A percentile compares a stretch with the other conserved stretches of the same genome.
These are phyloP conservation scores for Microstroma glucosiphilum DNA, from an alignment of 1,284 basidiomycete species.

Conservation along the genomic window DNA sequence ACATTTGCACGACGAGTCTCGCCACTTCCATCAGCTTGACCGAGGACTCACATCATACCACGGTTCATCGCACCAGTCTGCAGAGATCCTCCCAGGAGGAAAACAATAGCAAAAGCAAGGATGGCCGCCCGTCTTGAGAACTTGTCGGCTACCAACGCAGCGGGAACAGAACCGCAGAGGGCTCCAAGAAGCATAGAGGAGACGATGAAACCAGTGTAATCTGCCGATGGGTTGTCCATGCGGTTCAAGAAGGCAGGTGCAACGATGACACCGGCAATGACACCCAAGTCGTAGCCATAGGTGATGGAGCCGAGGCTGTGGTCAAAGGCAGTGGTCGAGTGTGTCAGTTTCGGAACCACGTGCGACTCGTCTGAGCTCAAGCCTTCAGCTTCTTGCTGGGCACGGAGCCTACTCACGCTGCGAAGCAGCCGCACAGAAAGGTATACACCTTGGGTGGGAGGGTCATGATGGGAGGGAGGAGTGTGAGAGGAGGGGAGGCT, in stretches of 20 bases:
- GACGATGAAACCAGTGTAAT: slow-evolving; percentile 54
- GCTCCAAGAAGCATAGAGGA: slow-evolving; percentile 44
- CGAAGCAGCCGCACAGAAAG: slow-evolving; percentile 63
- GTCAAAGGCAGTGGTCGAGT: no score
- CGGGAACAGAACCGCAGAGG: slow-evolving; percentile 51
- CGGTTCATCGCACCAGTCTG: slow-evolving; percentile 58
- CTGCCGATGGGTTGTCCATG: slow-evolving; percentile 46
- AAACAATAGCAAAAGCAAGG: slow-evolving; percentile 52
- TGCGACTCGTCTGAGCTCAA: no score
- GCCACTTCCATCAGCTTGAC: no score
- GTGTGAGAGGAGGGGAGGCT: no score
- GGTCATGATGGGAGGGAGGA: slow-evolving; percentile 25
- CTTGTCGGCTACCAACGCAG: slow-evolving; percentile 47
- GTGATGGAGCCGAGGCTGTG: slow-evolving; percentile 19
- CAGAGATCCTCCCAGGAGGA: slow-evolving; percentile 58
- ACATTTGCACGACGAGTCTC: no score
- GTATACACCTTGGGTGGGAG: slow-evolving; percentile 56
- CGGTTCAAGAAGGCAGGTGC: slow-evolving; percentile 52
- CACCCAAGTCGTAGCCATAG: slow-evolving; percentile 49
- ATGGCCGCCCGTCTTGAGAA: slow-evolving; percentile 51
- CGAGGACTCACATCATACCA: slow-evolving; percentile 55
- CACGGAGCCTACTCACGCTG: slow-evolving; percentile 37
- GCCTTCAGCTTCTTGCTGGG: no score
- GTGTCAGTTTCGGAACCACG: no score
- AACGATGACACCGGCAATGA: slow-evolving; percentile 53